Percentiles rank a stretch among this genome's conserved stretches.
These are phyloP conservation scores for Rubia yunnanensis DNA, from an alignment of 257 asterid species.

Conservation along the genomic window DNA sequence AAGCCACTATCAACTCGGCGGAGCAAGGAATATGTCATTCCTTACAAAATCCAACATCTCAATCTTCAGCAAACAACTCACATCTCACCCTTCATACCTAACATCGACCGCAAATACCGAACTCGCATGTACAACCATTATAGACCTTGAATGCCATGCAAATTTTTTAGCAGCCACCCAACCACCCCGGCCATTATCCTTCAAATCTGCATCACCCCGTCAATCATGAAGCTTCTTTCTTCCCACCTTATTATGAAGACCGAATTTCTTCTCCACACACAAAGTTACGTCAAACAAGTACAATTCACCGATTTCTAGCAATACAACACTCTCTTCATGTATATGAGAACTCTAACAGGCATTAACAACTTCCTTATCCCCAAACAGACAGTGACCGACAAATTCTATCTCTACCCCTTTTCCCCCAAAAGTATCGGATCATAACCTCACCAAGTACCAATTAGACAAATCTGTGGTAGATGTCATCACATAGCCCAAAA, in stretches of 20 bases:
- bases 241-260: slow-evolving; percentile 13
- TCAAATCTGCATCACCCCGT: too few relatives aligned
- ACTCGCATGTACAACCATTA: slow-evolving; percentile 43
- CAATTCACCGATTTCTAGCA: slow-evolving; percentile 60
- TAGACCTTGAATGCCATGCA: slow-evolving; percentile 64
- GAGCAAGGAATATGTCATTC: slow-evolving; percentile 46
- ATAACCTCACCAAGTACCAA: slow-evolving; percentile 41
- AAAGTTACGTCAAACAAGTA: slow-evolving; percentile 53
- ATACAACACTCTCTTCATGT: slow-evolving; percentile 56
- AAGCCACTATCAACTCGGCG: slow-evolving; percentile 44
- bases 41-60: slow-evolving; percentile 27
- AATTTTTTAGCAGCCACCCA: slow-evolving; percentile 69
- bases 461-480: slow-evolving; percentile 44
- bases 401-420: slow-evolving; percentile 28
- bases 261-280: slow-evolving; percentile 8
- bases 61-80: too few relatives aligned
- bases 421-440: slow-evolving; percentile 11
- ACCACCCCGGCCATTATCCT: too few relatives aligned
- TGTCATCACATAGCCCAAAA: slow-evolving; percentile 54
- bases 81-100: slow-evolving; percentile 31
- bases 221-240: too few relatives aligned
- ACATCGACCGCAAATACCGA: slow-evolving; percentile 55
- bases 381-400: slow-evolving; percentile 44
- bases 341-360: slow-evolving; percentile 82
- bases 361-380: slow-evolving; percentile 36